These are phyloP conservation scores for Nemania abortiva DNA, from an alignment of 2,329 filamentous ascomycete genomes.

Conservation along the genomic window DNA sequence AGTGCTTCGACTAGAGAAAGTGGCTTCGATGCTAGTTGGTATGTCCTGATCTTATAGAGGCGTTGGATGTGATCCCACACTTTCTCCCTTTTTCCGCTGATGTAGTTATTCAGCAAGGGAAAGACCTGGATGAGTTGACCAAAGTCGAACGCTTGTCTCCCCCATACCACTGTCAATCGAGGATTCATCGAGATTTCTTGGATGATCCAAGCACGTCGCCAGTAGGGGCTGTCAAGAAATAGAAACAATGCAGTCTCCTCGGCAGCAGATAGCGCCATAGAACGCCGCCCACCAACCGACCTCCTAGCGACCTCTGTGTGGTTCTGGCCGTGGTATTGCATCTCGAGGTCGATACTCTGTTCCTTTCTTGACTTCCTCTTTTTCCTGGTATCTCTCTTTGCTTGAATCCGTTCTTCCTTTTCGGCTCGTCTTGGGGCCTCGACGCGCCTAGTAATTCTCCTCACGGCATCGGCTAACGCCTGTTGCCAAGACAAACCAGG, in stretches of 20 bases:
- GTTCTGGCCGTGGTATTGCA: not conserved
- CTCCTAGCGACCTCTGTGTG: conserved; percentile 9
- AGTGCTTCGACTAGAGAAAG: conserved; percentile 37
- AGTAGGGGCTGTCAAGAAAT: conserved; percentile 34
- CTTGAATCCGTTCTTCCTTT: conserved; percentile 13
- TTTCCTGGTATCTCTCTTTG: conserved; percentile 22
- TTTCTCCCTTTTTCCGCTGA: conserved; percentile 24
- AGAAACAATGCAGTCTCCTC: conserved; percentile 34
- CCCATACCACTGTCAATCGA: conserved; percentile 33
- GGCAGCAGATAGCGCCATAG: conserved; percentile 30
- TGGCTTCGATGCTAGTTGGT: conserved; percentile 31
- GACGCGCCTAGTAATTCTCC: conserved; percentile 15
- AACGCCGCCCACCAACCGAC: not conserved
- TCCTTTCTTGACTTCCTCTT: conserved; percentile 18
- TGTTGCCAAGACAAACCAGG: conserved; percentile 21
- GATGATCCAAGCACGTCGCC: conserved; percentile 38
- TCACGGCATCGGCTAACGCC: conserved; percentile 21
- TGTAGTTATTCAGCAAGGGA: conserved; percentile 20
- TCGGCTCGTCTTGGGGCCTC: conserved; percentile 9
- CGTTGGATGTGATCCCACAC: conserved; percentile 32
- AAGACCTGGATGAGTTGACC: conserved; percentile 27
- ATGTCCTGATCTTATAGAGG: conserved; percentile 33
- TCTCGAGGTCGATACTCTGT: not conserved
- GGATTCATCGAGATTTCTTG: conserved; percentile 38
- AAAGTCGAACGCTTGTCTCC: conserved; percentile 32